Conservation (phyloP, 768 basidiomycete genomes). For the Suillus paluster region DNA sequence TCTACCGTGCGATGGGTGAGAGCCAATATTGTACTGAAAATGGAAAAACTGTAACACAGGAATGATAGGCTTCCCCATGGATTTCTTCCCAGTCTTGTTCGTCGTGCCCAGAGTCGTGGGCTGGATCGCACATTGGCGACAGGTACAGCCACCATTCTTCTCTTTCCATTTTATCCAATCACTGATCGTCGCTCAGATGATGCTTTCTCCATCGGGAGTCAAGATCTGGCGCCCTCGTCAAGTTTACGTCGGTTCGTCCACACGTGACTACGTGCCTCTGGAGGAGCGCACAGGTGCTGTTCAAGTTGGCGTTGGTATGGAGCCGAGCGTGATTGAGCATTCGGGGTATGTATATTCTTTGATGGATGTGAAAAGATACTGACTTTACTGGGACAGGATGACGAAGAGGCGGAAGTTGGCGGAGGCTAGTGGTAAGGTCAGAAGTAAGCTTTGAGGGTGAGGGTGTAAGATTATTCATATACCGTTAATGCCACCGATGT, state of each 20-base stretch:
- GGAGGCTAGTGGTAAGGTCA: constrained; percentile 25
- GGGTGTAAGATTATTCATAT: not conserved
- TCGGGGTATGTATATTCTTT: constrained; percentile 64
- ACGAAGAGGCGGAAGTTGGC: constrained; percentile 37
- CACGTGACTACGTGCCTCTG: constrained; percentile 75
- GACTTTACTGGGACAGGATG: constrained; percentile 26
- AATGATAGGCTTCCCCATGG: constrained; percentile 81
- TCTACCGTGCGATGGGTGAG: constrained; percentile 91
- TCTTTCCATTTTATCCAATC: constrained; percentile 1
- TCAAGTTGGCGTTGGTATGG: constrained; percentile 53
- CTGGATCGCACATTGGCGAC: constrained; percentile 93
- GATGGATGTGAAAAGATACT: not conserved
- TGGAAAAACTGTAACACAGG: constrained; percentile 8
- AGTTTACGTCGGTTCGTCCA: constrained; percentile 78
- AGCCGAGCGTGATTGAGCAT: constrained; percentile 67
- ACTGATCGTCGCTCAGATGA: constrained; percentile 59
- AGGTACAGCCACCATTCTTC: constrained; percentile 47
- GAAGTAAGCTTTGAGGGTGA: constrained; percentile 27
- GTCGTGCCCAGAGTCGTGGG: constrained; percentile 92
- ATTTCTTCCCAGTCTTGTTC: constrained; percentile 94
- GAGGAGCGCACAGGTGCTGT: constrained; percentile 56
- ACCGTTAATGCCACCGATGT: not conserved
- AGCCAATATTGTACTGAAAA: constrained; percentile 6
- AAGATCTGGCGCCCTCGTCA: constrained; percentile 94
- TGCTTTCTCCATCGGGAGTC: constrained; percentile 86